These are phyloP conservation scores for Phlebiopsis flavidoalba DNA, from an alignment of 768 basidiomycete species.

Conservation along the genomic window DNA sequence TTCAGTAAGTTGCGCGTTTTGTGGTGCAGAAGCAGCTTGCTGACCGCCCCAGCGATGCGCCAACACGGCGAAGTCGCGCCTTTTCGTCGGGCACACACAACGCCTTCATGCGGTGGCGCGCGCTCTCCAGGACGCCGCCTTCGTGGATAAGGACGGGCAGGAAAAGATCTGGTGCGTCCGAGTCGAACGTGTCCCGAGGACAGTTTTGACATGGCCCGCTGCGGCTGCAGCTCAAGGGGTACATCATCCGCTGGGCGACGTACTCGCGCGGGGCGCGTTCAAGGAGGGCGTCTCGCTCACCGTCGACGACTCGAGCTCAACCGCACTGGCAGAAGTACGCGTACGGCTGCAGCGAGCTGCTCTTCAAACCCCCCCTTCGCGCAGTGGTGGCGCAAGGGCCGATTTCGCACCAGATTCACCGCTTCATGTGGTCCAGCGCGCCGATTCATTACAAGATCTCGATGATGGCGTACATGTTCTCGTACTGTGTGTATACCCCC, in stretches of 20 bases:
- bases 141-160: conserved; percentile 44
- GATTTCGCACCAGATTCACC: conserved; percentile 72
- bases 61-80: conserved; percentile 39
- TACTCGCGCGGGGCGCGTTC: conserved; percentile 81
- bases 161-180: conserved; percentile 65
- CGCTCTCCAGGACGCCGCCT: conserved; percentile 51
- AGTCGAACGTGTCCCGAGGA: conserved; percentile 65
- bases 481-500: conserved; percentile 37
- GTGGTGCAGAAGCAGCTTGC: neutral
- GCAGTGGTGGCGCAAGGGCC: conserved; percentile 75
- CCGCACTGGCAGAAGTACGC: conserved; percentile 90
- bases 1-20: conserved; percentile 21
- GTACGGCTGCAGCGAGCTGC: conserved; percentile 62
- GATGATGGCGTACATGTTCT: conserved; percentile 52
- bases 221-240: conserved; percentile 49
- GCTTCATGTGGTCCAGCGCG: conserved; percentile 66
- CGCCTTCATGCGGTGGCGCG: conserved; percentile 45
- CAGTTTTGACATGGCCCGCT: conserved; percentile 53
- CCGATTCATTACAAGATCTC: conserved; percentile 48
- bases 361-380: conserved; percentile 85
- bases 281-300: conserved; percentile 91
- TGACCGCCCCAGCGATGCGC: conserved; percentile 25
- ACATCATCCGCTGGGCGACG: conserved; percentile 62
- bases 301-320: conserved; percentile 87
- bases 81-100: conserved; percentile 46